Conservation (phyloP, 2,329 filamentous ascomycete species). For the Cercospora brassicicola region DNA sequence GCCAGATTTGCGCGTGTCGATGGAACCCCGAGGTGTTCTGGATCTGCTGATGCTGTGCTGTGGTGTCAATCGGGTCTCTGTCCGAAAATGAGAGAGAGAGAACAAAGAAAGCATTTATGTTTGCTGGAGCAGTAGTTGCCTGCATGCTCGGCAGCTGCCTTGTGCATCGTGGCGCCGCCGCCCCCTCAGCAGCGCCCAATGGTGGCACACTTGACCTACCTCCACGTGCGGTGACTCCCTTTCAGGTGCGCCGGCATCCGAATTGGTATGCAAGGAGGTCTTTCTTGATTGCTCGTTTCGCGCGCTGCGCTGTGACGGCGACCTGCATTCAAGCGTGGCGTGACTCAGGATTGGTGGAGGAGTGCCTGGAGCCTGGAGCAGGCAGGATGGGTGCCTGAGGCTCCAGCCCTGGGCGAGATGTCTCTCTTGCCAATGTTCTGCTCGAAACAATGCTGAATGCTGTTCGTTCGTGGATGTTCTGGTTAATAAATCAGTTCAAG, state of each 20-base stretch:
- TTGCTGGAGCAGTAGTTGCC: background rate
- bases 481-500: too few species aligned
- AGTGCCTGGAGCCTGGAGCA: too few species aligned
- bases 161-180: background rate
- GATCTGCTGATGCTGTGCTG: background rate
- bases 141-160: slow-evolving; percentile 9
- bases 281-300: background rate
- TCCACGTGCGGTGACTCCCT: background rate
- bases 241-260: background rate
- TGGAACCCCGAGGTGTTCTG: background rate
- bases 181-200: slow-evolving; percentile 1
- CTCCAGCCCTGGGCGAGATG: too few species aligned
- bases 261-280: background rate
- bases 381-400: too few species aligned
- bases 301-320: background rate
- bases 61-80: background rate
- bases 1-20: background rate
- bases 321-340: background rate
- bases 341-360: background rate
- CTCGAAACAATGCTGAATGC: background rate
- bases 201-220: background rate
- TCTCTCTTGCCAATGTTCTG: too few species aligned
- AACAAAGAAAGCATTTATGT: background rate
- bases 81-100: background rate
- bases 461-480: too few species aligned